Evolutionary conservation across 2,329 filamentous ascomycete species (phyloP), one percentile per base, ranked within the genome.

Genomic region (Fusarium xylarioides): DNA sequence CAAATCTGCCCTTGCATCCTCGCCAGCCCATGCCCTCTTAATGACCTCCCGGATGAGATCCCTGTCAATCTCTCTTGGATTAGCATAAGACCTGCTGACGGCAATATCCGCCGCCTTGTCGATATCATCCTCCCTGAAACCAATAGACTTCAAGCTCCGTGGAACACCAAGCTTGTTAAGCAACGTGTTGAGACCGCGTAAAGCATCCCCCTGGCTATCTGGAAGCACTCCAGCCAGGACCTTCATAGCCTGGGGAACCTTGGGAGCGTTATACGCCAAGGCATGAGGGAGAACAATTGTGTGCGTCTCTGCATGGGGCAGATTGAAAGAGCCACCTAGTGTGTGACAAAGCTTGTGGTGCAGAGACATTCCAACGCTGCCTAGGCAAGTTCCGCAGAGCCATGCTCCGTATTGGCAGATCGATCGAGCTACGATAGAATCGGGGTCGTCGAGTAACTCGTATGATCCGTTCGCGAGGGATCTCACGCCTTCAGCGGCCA

Each of bases 301-400:
- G 74, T 92, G 91, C 0, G 90, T 91, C 78, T 91, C 89, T 3
- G 90, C 89, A 68, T 92, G 90, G 1, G 90, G 89, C 11, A 92
- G 83, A 68, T 88, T 86, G 79, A 92, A 91, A 73, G 84, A 87
- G 12, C 90, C 91, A 30, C 90, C 90, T 3, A 92, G 82, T 0
- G 88, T 88, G 76, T 92, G 90, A 80, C 90, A 91, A 4, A 92
- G 85, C 78, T 92, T 92, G 80, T 92, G 90, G 76, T 92, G 91
- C 19, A 92, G 84, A 5, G 88, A 86, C 88, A 92, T 91, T 59
- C 86, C 86, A 5, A 89, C 87, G 65, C 82, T 86, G 11, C 89
- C 90, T 2, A 91, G 83, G 73, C 88, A 90, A 30, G 84, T 86
- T 37, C 89, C 89, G 73, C 89, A 91, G 3, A 92, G 86, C 89